Evolutionary conservation across 1,284 basidiomycete species (phyloP), one percentile per base, ranked within the genome.

Genomic region (Apiotrichum porosum): DNA sequence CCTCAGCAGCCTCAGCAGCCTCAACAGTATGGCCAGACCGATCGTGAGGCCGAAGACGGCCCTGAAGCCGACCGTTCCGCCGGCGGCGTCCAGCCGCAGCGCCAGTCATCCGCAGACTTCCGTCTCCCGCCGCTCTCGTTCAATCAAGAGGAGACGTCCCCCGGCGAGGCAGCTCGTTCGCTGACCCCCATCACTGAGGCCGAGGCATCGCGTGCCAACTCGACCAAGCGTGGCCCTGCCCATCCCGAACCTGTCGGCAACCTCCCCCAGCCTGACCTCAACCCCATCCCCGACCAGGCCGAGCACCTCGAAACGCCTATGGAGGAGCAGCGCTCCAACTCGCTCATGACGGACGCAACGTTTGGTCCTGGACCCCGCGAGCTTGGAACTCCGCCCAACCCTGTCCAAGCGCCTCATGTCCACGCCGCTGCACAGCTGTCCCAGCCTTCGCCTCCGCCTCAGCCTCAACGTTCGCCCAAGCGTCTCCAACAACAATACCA

Each of bases 101-200:
- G 21, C 37, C 23, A 14, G 12, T 6, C 8, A 6, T 28, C 26
- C 8, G 26, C 8, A 6, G 26, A 54, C 24, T 70, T 63, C 44
- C 60, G 62, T 6, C 49, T 71, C 3, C 69, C 69, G 2, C 68
- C 69, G 1, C 56, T 71, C 1, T 43, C 64, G 4, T 69, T 69
- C 43, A 60, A 51, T 40, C n/a, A n/a, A n/a, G 51, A 49, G 17
- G 50, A 51, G 10, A 12, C 24, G 35, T 9, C 45, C 6, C 19
- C 37, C 5, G 26, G 36, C 9, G 38, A 38, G 17, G 63, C 40
- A 39, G 57, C 50, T 56, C 70, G 52, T 17, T 58, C 68, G 8
- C 62, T 81, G 23, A 76, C 78, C 6, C 78, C 78, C 15, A 80
- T 81, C 45, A 77, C 75, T 15, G 80, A 79, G 57, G 78, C 65